A percentile compares a stretch with the other conserved stretches of the same genome.
Conservation (phyloP, 495 filamentous ascomycete species). For the Hypoxylon cercidicola region DNA sequence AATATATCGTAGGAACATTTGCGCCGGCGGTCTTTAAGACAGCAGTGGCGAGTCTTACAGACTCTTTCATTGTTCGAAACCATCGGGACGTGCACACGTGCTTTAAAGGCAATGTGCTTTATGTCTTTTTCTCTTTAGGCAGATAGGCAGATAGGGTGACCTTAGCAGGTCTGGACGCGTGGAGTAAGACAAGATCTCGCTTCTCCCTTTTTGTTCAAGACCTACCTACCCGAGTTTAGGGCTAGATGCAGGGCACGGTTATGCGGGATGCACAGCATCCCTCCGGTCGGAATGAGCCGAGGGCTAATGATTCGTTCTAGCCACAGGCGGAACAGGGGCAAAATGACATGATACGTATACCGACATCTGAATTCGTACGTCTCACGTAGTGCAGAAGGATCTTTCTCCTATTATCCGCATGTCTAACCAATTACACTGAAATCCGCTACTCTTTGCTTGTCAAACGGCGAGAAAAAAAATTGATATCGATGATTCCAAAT, state of each 20-base stretch:
- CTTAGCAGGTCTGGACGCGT: background rate
- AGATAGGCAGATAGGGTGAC: no score
- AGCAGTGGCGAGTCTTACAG: no score
- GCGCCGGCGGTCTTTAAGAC: no score
- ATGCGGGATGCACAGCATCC: conserved; percentile 20
- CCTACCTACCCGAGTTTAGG: conserved; percentile 12
- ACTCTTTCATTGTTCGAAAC: no score
- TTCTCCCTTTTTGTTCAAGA: conserved; percentile 3
- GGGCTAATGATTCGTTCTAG: conserved; percentile 10
- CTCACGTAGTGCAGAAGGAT: background rate
- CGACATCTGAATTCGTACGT: conserved; percentile 16
- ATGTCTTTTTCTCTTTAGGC: no score
- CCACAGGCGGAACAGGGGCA: conserved; percentile 22
- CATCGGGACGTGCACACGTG: no score
- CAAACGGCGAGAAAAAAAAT: background rate
- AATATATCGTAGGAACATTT: no score
- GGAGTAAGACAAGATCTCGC: background rate
- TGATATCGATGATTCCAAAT: background rate
- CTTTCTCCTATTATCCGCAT: no score
- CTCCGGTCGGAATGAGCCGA: conserved; percentile 24
- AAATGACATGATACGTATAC: background rate
- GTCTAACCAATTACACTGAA: no score
- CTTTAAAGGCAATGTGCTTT: no score
- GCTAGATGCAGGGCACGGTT: conserved; percentile 16
- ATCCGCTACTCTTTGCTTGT: background rate